A percentile compares a stretch with the other conserved stretches of the same genome.
These are phyloP conservation scores for Moniliella sp. DNA, from an alignment of 1,284 basidiomycete species.

Conservation along the genomic window DNA sequence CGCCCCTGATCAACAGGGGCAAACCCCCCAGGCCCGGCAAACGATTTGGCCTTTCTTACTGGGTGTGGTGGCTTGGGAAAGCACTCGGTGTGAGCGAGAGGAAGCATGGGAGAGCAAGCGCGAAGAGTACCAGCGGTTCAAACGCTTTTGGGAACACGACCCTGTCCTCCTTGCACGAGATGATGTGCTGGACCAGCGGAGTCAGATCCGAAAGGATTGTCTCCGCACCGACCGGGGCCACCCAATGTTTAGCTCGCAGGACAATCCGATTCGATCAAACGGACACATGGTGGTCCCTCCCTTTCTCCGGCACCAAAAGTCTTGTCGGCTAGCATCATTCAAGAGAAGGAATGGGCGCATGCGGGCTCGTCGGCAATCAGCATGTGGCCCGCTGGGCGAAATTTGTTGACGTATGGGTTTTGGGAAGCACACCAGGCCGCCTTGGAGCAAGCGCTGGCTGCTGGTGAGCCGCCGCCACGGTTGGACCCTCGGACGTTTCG, in stretches of 20 bases:
- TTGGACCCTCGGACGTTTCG: no score
- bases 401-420: constrained; percentile 60
- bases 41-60: constrained; percentile 71
- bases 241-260: constrained; percentile 45
- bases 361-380: constrained; percentile 50
- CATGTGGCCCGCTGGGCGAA: constrained; percentile 52
- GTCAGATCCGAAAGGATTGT: constrained; percentile 83
- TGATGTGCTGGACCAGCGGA: constrained; percentile 43
- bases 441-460: neutral
- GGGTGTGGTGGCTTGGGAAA: constrained; percentile 59
- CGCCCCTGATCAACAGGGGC: constrained; percentile 2
- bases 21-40: constrained; percentile 4
- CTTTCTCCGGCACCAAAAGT: neutral
- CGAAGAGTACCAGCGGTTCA: constrained; percentile 9
- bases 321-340: neutral
- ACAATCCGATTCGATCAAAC: no score
- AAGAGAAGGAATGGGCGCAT: constrained; percentile 1
- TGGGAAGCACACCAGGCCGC: constrained; percentile 7
- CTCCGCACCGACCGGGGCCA: constrained; percentile 84
- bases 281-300: neutral
- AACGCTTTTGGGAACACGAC: constrained; percentile 6
- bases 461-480: no score
- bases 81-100: constrained; percentile 13
- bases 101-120: constrained; percentile 5
- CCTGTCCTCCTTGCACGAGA: constrained; percentile 1